phyloP scores from a whole-genome alignment of 768 basidiomycete genomes.

The Mrakia blollopis region DNA sequence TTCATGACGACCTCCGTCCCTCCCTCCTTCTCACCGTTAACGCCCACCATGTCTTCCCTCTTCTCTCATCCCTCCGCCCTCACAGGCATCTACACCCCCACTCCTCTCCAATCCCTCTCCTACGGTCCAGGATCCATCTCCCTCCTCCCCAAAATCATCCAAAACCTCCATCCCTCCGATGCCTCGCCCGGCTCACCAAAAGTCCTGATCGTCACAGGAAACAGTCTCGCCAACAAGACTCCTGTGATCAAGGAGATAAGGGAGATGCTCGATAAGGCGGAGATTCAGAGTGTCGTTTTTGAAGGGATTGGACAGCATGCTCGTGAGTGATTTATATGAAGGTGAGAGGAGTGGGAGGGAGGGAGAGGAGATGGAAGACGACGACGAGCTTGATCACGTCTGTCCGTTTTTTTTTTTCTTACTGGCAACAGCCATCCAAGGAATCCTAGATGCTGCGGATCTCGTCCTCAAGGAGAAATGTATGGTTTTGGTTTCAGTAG shows the following conservation, averaged over 20 bases:
- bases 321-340: conserved; percentile 30
- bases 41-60: neutral
- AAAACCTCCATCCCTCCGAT: conserved; percentile 49
- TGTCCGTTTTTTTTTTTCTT: too few species aligned
- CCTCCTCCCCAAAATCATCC: conserved; percentile 61
- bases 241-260: conserved; percentile 58
- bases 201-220: conserved; percentile 68
- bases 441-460: conserved; percentile 31
- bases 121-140: conserved; percentile 69
- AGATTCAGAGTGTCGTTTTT: conserved; percentile 65
- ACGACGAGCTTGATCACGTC: neutral
- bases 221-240: conserved; percentile 63
- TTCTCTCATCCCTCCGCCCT: neutral
- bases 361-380: neutral
- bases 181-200: conserved; percentile 40
- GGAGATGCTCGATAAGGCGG: conserved; percentile 53
- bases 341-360: neutral
- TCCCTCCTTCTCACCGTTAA: neutral
- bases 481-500: conserved; percentile 66
- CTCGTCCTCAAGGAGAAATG: conserved; percentile 47
- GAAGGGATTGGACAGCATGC: conserved; percentile 39
- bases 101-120: conserved; percentile 61
- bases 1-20: neutral
- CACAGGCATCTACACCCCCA: conserved; percentile 62
- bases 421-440: conserved; percentile 31